These are phyloP conservation scores for Starmera stellimalicola DNA, from an alignment of 1,139 yeast genomes.

Conservation along the genomic window DNA sequence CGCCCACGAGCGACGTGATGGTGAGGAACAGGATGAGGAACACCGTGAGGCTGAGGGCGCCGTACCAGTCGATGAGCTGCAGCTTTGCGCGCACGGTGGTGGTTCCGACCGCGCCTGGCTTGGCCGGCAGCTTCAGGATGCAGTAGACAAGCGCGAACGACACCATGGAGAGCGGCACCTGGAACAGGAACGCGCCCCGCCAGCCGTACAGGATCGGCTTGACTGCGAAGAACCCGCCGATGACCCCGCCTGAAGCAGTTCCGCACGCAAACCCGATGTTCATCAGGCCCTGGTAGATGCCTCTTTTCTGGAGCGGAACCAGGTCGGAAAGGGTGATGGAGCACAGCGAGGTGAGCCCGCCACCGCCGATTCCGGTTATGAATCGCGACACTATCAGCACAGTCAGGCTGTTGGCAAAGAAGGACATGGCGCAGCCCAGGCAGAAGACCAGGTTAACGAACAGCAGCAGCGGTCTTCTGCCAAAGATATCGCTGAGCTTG, in stretches of 20 bases:
- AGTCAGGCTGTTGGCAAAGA: conserved; percentile 27
- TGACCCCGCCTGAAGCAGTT: conserved; percentile 58
- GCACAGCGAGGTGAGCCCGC: conserved; percentile 47
- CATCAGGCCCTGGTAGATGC: conserved; percentile 52
- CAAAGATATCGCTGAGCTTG: conserved; percentile 71
- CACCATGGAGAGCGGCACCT: conserved; percentile 53
- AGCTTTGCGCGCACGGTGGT: conserved; percentile 31
- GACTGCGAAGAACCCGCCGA: conserved; percentile 57
- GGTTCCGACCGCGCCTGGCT: conserved; percentile 23
- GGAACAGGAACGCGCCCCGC: conserved; percentile 57
- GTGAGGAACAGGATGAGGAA: conserved; percentile 44
- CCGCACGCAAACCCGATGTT: conserved; percentile 62
- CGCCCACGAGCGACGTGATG: conserved; percentile 66
- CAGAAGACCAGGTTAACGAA: conserved; percentile 36
- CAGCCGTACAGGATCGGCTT: conserved; percentile 44
- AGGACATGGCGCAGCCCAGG: conserved; percentile 42
- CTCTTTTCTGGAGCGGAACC: conserved; percentile 48
- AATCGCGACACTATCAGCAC: conserved; percentile 52
- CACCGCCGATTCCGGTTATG: conserved; percentile 56
- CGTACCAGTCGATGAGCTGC: conserved; percentile 61
- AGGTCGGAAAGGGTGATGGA: conserved; percentile 50
- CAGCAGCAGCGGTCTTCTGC: conserved; percentile 44
- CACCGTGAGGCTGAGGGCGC: conserved; percentile 51
- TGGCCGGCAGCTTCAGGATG: conserved; percentile 29
- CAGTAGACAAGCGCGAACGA: conserved; percentile 34